phyloP scores from a whole-genome alignment of 179 eudicot species.

The Vitellaria paradoxa region DNA sequence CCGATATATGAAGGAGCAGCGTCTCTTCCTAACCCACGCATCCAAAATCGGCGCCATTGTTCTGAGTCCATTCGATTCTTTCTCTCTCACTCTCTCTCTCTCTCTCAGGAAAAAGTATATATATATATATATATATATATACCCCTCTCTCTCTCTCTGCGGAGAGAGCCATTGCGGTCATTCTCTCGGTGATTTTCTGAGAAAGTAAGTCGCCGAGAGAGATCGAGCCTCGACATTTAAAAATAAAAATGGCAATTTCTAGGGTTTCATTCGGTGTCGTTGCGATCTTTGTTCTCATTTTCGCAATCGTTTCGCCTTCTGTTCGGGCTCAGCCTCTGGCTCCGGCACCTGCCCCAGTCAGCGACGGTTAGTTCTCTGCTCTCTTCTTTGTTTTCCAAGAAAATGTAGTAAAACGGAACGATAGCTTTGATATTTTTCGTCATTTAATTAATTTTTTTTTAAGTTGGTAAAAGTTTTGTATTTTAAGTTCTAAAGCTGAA shows the following conservation, averaged over 20 bases:
- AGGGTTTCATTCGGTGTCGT: conserved; percentile 15
- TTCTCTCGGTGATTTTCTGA: no score
- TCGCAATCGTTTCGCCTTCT: conserved; percentile 19
- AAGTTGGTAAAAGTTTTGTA: no score
- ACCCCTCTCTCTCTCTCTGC: no score
- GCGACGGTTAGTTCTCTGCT: conserved; percentile 23
- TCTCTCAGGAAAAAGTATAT: no score
- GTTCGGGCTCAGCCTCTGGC: conserved; percentile 23
- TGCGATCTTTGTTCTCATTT: conserved; percentile 18
- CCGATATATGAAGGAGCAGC: not conserved
- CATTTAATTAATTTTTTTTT: not conserved
- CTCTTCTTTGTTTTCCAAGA: not conserved
- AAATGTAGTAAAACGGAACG: not conserved
- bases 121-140: no score
- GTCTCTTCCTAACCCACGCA: not conserved
- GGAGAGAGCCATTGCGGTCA: conserved; percentile 6
- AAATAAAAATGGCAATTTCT: conserved; percentile 8
- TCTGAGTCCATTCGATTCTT: not conserved
- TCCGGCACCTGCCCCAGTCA: conserved; percentile 35
- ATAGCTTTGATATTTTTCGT: not conserved
- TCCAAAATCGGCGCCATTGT: not conserved
- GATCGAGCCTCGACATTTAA: not conserved
- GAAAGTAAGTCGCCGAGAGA: conserved; percentile 13
- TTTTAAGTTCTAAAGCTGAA: no score
- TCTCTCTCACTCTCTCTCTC: no score